These are phyloP conservation scores for Orbilia quercus DNA, from an alignment of 2,329 filamentous ascomycete species.

Conservation along the genomic window DNA sequence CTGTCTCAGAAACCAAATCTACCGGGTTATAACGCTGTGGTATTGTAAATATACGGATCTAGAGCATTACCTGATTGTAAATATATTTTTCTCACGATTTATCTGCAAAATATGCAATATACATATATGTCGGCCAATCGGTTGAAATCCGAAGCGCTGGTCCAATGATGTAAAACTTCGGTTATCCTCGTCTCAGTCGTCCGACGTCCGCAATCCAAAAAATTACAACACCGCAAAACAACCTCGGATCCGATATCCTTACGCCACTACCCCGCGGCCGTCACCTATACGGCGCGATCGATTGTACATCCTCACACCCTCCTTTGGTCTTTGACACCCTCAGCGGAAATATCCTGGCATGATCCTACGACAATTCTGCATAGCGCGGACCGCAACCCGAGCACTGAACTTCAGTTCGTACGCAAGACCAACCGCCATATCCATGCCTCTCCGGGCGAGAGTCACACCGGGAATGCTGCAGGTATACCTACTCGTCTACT, in stretches of 20 bases:
- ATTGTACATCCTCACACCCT: conserved; percentile 27
- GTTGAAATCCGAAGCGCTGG: conserved; percentile 40
- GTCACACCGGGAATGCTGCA: conserved; percentile 38
- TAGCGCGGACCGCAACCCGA: conserved; percentile 46
- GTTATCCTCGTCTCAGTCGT: conserved; percentile 35
- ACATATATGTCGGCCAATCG: conserved; percentile 33
- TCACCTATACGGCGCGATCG: conserved; percentile 5
- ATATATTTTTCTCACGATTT: conserved; percentile 25
- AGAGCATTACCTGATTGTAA: conserved; percentile 28
- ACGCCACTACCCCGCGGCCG: conserved; percentile 10
- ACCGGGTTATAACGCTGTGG: conserved; percentile 6
- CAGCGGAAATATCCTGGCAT: conserved; percentile 40
- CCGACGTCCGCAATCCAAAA: conserved; percentile 21
- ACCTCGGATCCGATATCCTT: conserved; percentile 48
- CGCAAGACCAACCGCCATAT: conserved; percentile 20
- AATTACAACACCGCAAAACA: conserved; percentile 33
- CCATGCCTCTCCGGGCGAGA: conserved; percentile 50
- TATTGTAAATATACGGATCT: conserved; percentile 35
- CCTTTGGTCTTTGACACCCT: conserved; percentile 12
- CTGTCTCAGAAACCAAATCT: background rate
- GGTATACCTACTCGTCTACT: conserved; percentile 13
- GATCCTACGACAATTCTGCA: conserved; percentile 52
- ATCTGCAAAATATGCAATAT: background rate
- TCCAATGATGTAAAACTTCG: conserved; percentile 43
- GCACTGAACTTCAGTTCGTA: conserved; percentile 36